These are phyloP conservation scores for Chlamydomonas sp. DNA, from an alignment of 139 green algal species.

Conservation along the genomic window DNA sequence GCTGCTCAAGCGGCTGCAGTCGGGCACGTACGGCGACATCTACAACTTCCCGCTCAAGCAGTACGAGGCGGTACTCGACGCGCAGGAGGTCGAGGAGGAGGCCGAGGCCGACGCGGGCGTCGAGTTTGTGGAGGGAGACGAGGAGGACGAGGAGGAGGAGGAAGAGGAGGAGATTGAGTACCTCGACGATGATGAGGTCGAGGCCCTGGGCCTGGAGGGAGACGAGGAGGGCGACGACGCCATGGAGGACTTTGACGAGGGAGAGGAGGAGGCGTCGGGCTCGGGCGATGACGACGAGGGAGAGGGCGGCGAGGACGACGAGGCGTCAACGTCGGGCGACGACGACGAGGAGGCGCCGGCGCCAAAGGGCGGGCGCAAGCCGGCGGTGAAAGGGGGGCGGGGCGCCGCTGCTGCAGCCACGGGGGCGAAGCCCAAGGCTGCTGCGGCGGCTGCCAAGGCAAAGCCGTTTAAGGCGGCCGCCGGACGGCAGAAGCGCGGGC, in stretches of 20 bases:
- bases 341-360: conserved; percentile 6
- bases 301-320: conserved; percentile 27
- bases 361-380: not conserved
- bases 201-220: too few relatives aligned
- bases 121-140: conserved; percentile 37
- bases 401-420: not conserved
- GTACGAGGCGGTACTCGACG: conserved; percentile 79
- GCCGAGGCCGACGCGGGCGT: conserved; percentile 23
- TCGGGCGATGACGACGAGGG: conserved; percentile 28
- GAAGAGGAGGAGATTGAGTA: conserved; percentile 58
- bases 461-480: conserved; percentile 9
- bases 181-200: conserved; percentile 52
- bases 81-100: conserved; percentile 59
- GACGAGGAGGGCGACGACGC: conserved; percentile 46
- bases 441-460: too few relatives aligned
- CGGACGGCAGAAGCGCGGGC: not conserved
- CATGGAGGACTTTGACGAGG: conserved; percentile 26
- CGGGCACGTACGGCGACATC: conserved; percentile 97
- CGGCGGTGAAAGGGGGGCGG: not conserved
- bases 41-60: conserved; percentile 95
- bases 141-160: conserved; percentile 38
- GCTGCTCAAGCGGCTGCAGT: conserved; percentile 87
- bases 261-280: conserved; percentile 34
- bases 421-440: not conserved
- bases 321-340: conserved; percentile 10